Evolutionary conservation across 352 stramenopile genomes (phyloP).

Genomic region (Detonula confervacea): DNA sequence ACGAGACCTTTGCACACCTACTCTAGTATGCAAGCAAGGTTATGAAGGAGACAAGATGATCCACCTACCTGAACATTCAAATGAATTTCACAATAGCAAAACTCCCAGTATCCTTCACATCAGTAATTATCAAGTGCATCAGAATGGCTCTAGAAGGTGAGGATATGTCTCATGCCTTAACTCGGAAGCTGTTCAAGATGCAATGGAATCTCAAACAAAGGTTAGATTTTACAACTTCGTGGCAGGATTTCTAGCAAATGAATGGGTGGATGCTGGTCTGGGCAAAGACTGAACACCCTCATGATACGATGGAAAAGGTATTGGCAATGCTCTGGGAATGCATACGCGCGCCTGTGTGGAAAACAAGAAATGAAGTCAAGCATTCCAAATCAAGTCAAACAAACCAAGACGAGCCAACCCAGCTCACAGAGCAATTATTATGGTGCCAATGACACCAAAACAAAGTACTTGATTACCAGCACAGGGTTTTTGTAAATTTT

Average conservation of each 20-base stretch:
- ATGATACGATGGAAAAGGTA: not conserved
- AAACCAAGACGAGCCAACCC: not conserved
- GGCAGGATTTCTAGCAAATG: not conserved
- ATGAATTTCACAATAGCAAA: not conserved
- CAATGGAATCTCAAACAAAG: not conserved
- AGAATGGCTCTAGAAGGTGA: too few relatives aligned
- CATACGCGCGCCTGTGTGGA: not conserved
- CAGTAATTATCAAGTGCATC: not conserved
- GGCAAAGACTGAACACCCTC: not conserved
- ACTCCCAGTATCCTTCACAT: not conserved
- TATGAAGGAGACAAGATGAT: not conserved
- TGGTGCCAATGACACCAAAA: conserved; percentile 10
- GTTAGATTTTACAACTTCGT: not conserved
- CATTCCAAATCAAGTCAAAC: not conserved
- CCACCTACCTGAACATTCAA: not conserved
- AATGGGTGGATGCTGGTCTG: not conserved
- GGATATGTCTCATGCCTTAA: too few relatives aligned
- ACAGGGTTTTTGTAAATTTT: conserved; percentile 2
- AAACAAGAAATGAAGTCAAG: not conserved
- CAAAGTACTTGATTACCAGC: conserved; percentile 14
- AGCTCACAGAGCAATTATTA: not conserved
- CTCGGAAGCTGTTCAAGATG: not conserved
- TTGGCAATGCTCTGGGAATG: not conserved
- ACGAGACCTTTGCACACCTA: conserved; percentile 22
- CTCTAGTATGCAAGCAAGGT: too few relatives aligned